phyloP scores from a whole-genome alignment of 306 rosid genomes.

The Pterocarpus santalinus region DNA sequence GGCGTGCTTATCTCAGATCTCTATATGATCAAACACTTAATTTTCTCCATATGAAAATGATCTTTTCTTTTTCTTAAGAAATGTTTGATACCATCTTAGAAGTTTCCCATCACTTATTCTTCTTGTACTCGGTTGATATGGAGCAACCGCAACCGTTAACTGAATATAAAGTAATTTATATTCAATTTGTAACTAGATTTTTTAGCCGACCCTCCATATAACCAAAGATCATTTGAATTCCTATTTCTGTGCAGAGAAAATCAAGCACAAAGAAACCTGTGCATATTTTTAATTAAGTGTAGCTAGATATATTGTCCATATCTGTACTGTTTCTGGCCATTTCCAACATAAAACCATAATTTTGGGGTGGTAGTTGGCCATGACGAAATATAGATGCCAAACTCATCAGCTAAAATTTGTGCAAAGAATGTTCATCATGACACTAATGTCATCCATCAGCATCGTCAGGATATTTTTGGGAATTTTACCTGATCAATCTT shows the following conservation, averaged over 20 bases:
- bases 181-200: background rate
- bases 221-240: background rate
- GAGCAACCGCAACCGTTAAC: background rate
- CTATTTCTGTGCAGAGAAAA: background rate
- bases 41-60: too few species aligned
- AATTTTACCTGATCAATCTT: conserved; percentile 76
- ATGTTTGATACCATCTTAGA: background rate
- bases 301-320: too few species aligned
- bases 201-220: background rate
- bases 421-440: too few species aligned
- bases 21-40: too few species aligned
- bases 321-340: too few species aligned
- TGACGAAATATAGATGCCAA: too few species aligned
- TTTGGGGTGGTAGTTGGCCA: too few species aligned
- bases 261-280: background rate
- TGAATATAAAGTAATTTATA: background rate
- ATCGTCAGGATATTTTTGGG: background rate
- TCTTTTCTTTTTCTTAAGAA: background rate
- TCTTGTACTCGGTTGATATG: conserved; percentile 18
- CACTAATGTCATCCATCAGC: background rate
- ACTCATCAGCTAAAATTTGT: too few species aligned
- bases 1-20: too few species aligned
- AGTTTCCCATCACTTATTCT: background rate
- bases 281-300: background rate
- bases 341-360: too few species aligned